Evolutionary conservation across 2,329 filamentous ascomycete species (phyloP).

Genomic region (Leptodontidium sp.): DNA sequence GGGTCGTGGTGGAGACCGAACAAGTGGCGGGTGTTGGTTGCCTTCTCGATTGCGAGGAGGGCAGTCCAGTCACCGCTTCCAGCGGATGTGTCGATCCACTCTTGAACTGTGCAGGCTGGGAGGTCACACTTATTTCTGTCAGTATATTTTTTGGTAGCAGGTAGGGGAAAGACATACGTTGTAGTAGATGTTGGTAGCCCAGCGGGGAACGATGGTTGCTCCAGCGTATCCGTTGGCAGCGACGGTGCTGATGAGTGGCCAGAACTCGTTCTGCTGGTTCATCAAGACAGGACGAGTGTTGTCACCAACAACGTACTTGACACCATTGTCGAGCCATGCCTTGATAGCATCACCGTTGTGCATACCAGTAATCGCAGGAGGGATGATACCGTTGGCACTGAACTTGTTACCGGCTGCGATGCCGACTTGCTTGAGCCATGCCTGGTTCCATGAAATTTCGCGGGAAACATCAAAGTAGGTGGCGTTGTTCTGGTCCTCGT

Average conservation of each 20-base stretch:
- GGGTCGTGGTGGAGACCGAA: conserved; percentile 55
- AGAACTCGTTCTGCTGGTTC: conserved; percentile 56
- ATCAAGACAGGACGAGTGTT: conserved; percentile 64
- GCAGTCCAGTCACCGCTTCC: conserved; percentile 61
- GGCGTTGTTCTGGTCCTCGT: conserved; percentile 65
- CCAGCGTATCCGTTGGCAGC: conserved; percentile 62
- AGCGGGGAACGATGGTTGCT: conserved; percentile 64
- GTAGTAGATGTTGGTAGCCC: conserved; percentile 70
- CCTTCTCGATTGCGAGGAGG: conserved; percentile 59
- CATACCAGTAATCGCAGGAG: conserved; percentile 68
- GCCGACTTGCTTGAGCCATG: conserved; percentile 63
- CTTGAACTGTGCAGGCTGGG: conserved; percentile 61
- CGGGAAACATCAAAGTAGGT: conserved; percentile 64
- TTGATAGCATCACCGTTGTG: conserved; percentile 69
- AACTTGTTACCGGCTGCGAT: conserved; percentile 56
- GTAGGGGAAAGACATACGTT: conserved; percentile 53
- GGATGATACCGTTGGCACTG: conserved; percentile 64
- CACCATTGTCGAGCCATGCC: conserved; percentile 67
- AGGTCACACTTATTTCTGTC: conserved; percentile 57
- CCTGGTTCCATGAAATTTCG: conserved; percentile 68
- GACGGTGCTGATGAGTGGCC: conserved; percentile 62
- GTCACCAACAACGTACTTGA: conserved; percentile 67
- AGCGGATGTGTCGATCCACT: conserved; percentile 67
- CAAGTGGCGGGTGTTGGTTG: conserved; percentile 63
- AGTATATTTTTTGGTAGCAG: conserved; percentile 40